Base-by-base conservation (phyloP, 768 basidiomycete genomes). In the Steccherinum ochraceum region DNA sequence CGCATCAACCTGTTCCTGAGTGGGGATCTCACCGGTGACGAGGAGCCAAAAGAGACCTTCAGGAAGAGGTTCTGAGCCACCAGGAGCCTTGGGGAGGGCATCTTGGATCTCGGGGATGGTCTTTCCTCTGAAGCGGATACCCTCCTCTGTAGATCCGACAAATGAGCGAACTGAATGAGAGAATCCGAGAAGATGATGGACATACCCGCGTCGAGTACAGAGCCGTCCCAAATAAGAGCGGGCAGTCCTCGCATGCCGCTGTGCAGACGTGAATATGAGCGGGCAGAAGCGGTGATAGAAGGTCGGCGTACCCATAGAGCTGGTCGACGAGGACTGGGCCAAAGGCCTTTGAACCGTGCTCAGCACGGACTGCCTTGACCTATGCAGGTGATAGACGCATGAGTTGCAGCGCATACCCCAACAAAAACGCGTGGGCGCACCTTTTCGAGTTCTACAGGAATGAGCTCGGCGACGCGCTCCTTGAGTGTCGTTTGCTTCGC, bases 151-250 rank as follows among this genome's bases (percentile, higher is more conserved):
- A n/a, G n/a, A n/a, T n/a, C n/a, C n/a, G n/a, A n/a, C n/a, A n/a
- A n/a, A n/a, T n/a, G n/a, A n/a, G n/a, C n/a, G n/a, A n/a, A n/a
- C n/a, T n/a, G 46, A 24, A 55, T 51, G 52, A 48, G 55, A 40
- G n/a, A 44, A 45, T 51, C 16, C 27, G 20, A 12, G 19, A 42
- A 24, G 46, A 13, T 19, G 20, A 48, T 21, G 42, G 7, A 68
- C 80, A 51, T 48, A 86, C 89, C 86, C 49, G 95, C 81, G 66
- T 97, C 95, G 56, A 98, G 84, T 53, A 98, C 95, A 50, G 95
- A 98, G 54, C 89, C 95, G 57, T 98, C 95, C 95, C 95, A 98
- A 60, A 98, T 92, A 59, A 98, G 82, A 48, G 93, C 93, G 57
- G 94, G 89, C 45, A 91, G 78, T 55, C 89, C 87, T 55, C 89